Percentiles rank a stretch among this genome's conserved stretches.
Conservation (phyloP, 306 rosid genomes). For the Ceratonia siliqua region DNA sequence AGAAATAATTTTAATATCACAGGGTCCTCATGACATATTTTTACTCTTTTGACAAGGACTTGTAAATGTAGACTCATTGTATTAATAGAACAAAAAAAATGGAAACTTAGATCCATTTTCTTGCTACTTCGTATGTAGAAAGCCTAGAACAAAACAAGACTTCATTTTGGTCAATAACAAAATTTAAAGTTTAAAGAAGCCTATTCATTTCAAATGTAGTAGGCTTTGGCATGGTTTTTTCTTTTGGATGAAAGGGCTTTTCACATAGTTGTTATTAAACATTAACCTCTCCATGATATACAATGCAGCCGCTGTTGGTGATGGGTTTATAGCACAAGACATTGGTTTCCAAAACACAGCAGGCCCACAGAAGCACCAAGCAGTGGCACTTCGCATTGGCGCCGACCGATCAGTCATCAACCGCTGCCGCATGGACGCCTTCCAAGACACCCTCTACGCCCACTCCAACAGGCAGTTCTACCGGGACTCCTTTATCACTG, state of each 20-base stretch:
- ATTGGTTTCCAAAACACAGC: slow-evolving; percentile 69
- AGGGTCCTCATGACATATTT: no score
- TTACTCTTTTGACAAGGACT: no score
- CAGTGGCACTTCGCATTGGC: slow-evolving; percentile 72
- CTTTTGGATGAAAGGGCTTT: background rate
- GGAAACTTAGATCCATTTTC: no score
- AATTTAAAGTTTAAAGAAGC: background rate
- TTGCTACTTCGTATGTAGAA: no score
- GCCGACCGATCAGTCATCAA: slow-evolving; percentile 65
- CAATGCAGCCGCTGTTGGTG: slow-evolving; percentile 69
- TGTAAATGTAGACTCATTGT: no score
- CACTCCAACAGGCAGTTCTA: slow-evolving; percentile 71
- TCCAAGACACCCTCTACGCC: slow-evolving; percentile 70
- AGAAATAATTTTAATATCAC: no score
- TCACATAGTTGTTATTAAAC: background rate
- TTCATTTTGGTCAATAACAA: no score
- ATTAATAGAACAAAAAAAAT: no score
- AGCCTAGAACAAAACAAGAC: no score
- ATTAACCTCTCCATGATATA: background rate
- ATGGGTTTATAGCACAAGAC: slow-evolving; percentile 77
- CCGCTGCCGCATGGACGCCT: slow-evolving; percentile 65
- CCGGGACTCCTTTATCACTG: slow-evolving; percentile 59
- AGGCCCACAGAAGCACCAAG: slow-evolving; percentile 73
- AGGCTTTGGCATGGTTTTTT: no score
- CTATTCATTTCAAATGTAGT: background rate